phyloP scores from a whole-genome alignment of 1,284 basidiomycete species.

The Malassezia equina region DNA sequence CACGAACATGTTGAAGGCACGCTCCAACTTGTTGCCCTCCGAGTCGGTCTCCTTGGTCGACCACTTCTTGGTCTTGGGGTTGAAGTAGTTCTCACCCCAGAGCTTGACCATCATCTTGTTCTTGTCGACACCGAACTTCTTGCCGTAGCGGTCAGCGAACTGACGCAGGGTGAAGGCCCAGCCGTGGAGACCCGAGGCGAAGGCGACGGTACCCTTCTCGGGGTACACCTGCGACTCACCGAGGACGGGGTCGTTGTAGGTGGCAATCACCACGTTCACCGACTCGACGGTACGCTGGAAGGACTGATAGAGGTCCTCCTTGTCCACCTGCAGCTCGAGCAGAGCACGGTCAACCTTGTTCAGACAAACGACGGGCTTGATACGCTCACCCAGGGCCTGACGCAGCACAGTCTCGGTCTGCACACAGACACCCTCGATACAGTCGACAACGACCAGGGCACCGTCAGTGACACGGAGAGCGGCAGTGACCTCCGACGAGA shows the following conservation, averaged over 20 bases:
- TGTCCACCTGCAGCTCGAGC: constrained; percentile 92
- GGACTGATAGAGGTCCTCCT: constrained; percentile 95
- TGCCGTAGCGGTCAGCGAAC: constrained; percentile 87
- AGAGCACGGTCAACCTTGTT: constrained; percentile 99
- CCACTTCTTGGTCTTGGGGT: constrained; percentile 96
- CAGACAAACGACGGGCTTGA: constrained; percentile 98
- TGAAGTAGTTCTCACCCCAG: constrained; percentile 99
- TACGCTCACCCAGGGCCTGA: constrained; percentile 93
- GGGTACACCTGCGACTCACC: constrained; percentile 99
- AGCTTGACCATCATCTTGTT: constrained; percentile 95
- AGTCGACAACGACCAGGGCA: constrained; percentile 88
- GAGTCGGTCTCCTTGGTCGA: constrained; percentile 65
- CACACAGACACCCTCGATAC: constrained; percentile 98
- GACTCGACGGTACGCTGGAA: constrained; percentile 96
- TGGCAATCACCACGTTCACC: constrained; percentile 98
- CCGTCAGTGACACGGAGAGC: constrained; percentile 98
- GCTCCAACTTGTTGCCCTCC: constrained; percentile 73
- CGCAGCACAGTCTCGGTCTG: constrained; percentile 99
- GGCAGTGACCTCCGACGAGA: constrained; percentile 98
- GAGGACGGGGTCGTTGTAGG: constrained; percentile 85
- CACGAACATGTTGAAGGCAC: constrained; percentile 63
- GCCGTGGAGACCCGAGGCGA: constrained; percentile 97
- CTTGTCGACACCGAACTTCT: constrained; percentile 99
- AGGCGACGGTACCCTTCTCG: constrained; percentile 95
- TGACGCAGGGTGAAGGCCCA: constrained; percentile 99